phyloP scores from a whole-genome alignment of 2,329 filamentous ascomycete species.

The Karstenula rhodostoma region DNA sequence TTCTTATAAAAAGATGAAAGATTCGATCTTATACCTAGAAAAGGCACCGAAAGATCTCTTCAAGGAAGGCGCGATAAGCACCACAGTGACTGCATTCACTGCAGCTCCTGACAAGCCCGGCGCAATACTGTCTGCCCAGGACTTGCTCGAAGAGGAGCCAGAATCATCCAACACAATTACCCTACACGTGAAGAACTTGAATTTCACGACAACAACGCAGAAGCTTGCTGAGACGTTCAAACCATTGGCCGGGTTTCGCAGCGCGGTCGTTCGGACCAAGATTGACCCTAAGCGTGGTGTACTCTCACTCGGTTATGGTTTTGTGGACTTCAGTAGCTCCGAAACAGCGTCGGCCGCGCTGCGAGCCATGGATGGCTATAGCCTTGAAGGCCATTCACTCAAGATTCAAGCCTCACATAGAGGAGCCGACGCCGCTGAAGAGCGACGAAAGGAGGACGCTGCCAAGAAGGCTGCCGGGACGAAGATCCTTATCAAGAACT shows the following conservation, averaged over 20 bases:
- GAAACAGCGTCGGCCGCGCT: slow-evolving; percentile 80
- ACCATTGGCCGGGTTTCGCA: slow-evolving; percentile 85
- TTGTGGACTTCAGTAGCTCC: slow-evolving; percentile 85
- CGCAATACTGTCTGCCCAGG: slow-evolving; percentile 70
- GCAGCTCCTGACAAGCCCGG: slow-evolving; percentile 38
- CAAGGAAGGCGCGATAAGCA: slow-evolving; percentile 41
- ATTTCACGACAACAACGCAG: slow-evolving; percentile 85
- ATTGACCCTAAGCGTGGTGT: slow-evolving; percentile 89
- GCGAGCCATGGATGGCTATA: slow-evolving; percentile 85
- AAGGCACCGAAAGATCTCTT: slow-evolving; percentile 90
- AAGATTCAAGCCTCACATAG: slow-evolving; percentile 87
- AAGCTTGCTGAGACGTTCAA: slow-evolving; percentile 79
- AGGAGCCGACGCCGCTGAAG: slow-evolving; percentile 85
- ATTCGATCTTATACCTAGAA: slow-evolving; percentile 90
- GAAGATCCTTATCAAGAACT: slow-evolving; percentile 97
- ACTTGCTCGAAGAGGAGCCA: slow-evolving; percentile 69
- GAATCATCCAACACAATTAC: slow-evolving; percentile 73
- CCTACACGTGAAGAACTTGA: slow-evolving; percentile 91
- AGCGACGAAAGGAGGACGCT: slow-evolving; percentile 81
- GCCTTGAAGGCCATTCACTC: slow-evolving; percentile 86
- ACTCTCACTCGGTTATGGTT: slow-evolving; percentile 94
- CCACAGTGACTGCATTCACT: slow-evolving; percentile 45
- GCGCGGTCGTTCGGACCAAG: slow-evolving; percentile 91
- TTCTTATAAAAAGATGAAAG: slow-evolving; percentile 89
- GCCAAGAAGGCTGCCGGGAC: slow-evolving; percentile 83